A percentile compares a stretch with the other conserved stretches of the same genome.
Evolutionary conservation across 305 asterid species (phyloP).

Genomic region (Striga hermonthica): DNA sequence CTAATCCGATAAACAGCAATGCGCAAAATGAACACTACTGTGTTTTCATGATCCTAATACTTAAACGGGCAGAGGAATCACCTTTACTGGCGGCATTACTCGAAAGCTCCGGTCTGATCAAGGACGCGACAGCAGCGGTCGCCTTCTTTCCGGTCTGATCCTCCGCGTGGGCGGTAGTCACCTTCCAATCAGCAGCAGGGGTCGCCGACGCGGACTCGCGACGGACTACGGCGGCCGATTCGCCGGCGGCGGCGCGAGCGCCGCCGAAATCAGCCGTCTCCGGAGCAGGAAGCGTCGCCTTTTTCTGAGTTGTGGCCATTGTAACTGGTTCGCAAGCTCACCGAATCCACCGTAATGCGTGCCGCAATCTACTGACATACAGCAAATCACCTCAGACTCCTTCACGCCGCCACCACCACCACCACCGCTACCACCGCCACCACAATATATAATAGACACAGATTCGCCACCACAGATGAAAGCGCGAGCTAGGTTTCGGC

Average conservation of each 20-base stretch:
- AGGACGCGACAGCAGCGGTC: conserved; percentile 39
- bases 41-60: conserved; percentile 9
- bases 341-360: conserved; percentile 76
- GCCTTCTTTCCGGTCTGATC: conserved; percentile 46
- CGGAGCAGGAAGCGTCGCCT: conserved; percentile 59
- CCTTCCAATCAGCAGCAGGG: conserved; percentile 39
- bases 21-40: neutral
- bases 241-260: conserved; percentile 33
- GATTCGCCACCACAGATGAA: conserved; percentile 25
- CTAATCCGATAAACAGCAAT: neutral
- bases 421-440: conserved; percentile 33
- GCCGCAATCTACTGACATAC: conserved; percentile 87
- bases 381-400: conserved; percentile 56
- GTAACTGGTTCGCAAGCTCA: conserved; percentile 74
- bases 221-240: conserved; percentile 46
- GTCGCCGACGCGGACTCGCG: conserved; percentile 55
- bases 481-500: conserved; percentile 35
- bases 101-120: conserved; percentile 52
- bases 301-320: conserved; percentile 91
- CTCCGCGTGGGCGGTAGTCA: conserved; percentile 34
- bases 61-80: conserved; percentile 28
- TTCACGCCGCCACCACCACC: conserved; percentile 39
- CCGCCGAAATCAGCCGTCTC: conserved; percentile 39
- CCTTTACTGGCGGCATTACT: conserved; percentile 57
- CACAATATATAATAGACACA: conserved; percentile 25